Evolutionary conservation across 805 yeast species (phyloP), one percentile per base, ranked within the genome.

Genomic region (Candida berthetii): DNA sequence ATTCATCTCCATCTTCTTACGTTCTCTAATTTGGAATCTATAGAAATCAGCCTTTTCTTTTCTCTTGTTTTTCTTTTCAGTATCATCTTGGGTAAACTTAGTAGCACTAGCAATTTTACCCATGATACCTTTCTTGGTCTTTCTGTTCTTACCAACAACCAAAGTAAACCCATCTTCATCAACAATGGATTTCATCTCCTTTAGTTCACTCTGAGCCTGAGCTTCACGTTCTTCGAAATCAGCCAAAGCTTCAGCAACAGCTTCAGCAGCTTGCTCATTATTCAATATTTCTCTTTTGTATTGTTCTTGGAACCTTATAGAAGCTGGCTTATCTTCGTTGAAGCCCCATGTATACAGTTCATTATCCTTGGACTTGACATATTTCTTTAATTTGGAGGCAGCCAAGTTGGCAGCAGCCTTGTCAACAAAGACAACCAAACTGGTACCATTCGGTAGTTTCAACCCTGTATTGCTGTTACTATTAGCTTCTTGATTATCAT

Each of bases 141-240:
- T 88, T 48, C 96, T 76, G 57, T 86, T 90, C 38, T 86, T 73
- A 10, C 93, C 88, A 17, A 89, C 95, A 35, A 90, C 98, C 55
- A 85, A 66, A 1, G 96, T 88, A 65, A 90, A 90, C 3, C 97
- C 98, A 60, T 90, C 97, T 48, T 85, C 96, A 60, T 90, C 98
- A 3, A 89, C 93, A 27, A 76, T 53, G 36, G 76, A 71, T 22
- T 74, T 72, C 66, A 78, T 78, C 10, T 68, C 68, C 42, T 72
- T 71, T 38, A 82, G 60, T 37, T 72, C 74, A 31, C 78, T 80
- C 24, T 68, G 67, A 2, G 80, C 77, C 44, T 73, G 77, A 46
- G 71, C 72, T 58, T 91, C 98, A 22, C 80, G 76, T 42, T 70
- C 64, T 52, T 83, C 85, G 62, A 89, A 91, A 10, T 76, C 76